A percentile compares a stretch with the other conserved stretches of the same genome.
Evolutionary conservation across 352 stramenopile genomes (phyloP).

Genomic region (Phytophthora idaei): DNA sequence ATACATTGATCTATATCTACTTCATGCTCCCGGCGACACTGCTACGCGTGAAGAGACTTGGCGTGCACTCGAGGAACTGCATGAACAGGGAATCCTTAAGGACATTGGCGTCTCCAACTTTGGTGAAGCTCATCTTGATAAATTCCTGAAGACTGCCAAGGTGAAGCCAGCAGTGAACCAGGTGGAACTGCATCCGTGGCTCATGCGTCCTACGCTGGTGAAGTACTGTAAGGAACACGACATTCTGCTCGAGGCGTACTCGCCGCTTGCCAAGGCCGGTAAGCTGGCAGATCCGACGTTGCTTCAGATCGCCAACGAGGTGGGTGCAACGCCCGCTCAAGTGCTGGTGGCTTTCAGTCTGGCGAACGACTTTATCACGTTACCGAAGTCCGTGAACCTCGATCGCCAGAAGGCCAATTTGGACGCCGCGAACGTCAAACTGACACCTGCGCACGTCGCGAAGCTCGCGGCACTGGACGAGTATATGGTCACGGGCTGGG

Average conservation of each 20-base stretch:
- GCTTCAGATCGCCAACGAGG: conserved; percentile 38
- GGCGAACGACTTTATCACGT: conserved; percentile 59
- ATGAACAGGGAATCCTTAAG: conserved; percentile 56
- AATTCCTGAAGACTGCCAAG: conserved; percentile 61
- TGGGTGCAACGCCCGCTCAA: conserved; percentile 44
- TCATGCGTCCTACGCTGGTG: conserved; percentile 60
- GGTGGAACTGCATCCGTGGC: conserved; percentile 79
- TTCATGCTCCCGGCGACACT: conserved; percentile 64
- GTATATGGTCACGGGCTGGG: no score
- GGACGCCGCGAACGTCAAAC: conserved; percentile 1
- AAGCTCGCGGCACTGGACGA: no score
- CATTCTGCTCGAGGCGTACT: conserved; percentile 68
- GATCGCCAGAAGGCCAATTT: conserved; percentile 59
- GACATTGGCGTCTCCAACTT: conserved; percentile 93
- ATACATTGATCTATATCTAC: conserved; percentile 83
- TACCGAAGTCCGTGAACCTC: conserved; percentile 60
- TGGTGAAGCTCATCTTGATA: conserved; percentile 77
- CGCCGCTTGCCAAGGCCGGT: conserved; percentile 42
- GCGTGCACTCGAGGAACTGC: conserved; percentile 58
- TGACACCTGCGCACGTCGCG: no score
- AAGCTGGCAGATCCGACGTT: conserved; percentile 44
- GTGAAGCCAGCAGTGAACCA: conserved; percentile 84
- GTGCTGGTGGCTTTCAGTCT: conserved; percentile 64
- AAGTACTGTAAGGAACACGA: conserved; percentile 57
- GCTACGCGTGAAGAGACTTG: conserved; percentile 50